Evolutionary conservation across 768 basidiomycete species (phyloP).

Genomic region (Hortiboletus campestris): DNA sequence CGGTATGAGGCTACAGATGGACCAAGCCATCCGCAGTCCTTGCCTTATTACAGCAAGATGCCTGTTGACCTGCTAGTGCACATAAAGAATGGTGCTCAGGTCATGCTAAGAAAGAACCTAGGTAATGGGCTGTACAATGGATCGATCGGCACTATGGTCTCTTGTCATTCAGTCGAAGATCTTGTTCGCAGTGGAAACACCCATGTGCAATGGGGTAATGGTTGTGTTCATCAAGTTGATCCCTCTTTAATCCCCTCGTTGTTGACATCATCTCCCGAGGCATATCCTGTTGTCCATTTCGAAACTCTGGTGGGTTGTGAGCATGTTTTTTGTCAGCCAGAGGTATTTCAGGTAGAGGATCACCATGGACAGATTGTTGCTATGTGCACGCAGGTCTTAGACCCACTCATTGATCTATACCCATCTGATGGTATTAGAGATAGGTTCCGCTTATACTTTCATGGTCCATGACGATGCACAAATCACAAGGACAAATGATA

Average conservation of each 20-base stretch:
- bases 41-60: background rate
- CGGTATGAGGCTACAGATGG: background rate
- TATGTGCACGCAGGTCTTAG: background rate
- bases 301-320: background rate
- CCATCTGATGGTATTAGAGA: too few species aligned
- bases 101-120: background rate
- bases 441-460: background rate
- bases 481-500: background rate
- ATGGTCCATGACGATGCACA: background rate
- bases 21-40: background rate
- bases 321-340: background rate
- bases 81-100: background rate
- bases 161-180: background rate
- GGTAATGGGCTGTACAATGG: background rate
- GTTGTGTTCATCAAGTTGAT: background rate
- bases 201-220: background rate
- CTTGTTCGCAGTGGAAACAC: background rate
- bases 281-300: background rate
- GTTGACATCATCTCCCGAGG: fast-evolving
- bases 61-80: background rate
- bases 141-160: background rate
- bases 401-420: too few species aligned
- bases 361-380: background rate
- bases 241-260: background rate
- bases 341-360: background rate